Evolutionary conservation across 208 protist genomes (phyloP), one percentile per base, ranked within the genome.

Genomic region (Vickermania spadyakhi): DNA sequence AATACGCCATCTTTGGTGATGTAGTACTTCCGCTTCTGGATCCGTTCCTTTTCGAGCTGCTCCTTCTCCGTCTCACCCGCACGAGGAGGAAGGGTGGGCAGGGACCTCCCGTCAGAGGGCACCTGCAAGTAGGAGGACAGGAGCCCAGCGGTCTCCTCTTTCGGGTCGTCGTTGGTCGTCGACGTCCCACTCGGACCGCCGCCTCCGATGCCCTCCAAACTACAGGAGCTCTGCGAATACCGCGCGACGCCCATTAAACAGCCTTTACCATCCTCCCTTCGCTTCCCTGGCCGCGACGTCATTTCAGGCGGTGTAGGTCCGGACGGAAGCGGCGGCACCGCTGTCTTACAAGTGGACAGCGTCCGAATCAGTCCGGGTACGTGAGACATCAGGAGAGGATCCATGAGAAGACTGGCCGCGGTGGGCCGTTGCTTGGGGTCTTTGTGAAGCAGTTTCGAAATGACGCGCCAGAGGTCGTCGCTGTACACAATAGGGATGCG

Each of bases 391-490:
- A 94, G 52, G 21, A 91, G 76, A 0, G 86, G 77, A 0, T 76
- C 60, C 31, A 62, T 63, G 5, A 96, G 74, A 13, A 96, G 76
- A 56, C 87, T 79, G 13, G 73, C 74, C 5, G 87, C 86, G 28
- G 83, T 78, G 1, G 91, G 91, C n/a, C 91, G 75, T n/a, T 86
- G 69, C 31, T 64, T 58, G 14, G 86, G 81, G 45, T 93, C 83
- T 64, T 96, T 96, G 42, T 84, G 60, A 18, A 96, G 66, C 63
- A 94, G 78, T 66, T 65, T 75, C 28, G 69, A 60, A 28, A 96
- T 72, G 31, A 97, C 59, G 5, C 75, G 22, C 79, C 82, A 89
- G 31, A 97, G 72, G 26, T 71, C 80, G 25, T 88, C 77, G 1
- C 75, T 86, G 64, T 84, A 96, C 56, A 53, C 26, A 2, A 64